Conservation (phyloP, 257 asterid genomes). For the Capsicum rhomboideum region DNA sequence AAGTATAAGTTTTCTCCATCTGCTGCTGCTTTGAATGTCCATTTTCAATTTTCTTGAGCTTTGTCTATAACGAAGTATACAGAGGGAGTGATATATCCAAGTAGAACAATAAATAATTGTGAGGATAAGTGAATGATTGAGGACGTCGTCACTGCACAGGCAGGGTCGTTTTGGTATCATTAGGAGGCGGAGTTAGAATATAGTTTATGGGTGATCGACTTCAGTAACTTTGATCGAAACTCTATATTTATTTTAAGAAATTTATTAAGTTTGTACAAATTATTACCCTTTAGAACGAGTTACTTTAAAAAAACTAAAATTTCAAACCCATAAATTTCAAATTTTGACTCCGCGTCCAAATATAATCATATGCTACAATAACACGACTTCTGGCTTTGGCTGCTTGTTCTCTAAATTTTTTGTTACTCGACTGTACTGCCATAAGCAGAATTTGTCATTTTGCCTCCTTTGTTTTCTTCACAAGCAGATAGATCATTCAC, state of each 20-base stretch:
- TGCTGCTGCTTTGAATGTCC: background rate
- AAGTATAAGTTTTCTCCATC: background rate
- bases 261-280: background rate
- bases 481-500: background rate
- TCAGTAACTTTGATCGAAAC: rapidly evolving
- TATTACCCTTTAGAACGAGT: background rate
- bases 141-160: background rate
- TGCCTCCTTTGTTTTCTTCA: background rate
- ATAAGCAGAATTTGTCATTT: background rate
- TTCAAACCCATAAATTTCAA: background rate
- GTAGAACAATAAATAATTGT: background rate
- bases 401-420: background rate
- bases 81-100: background rate
- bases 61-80: no score
- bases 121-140: background rate
- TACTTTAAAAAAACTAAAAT: background rate
- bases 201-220: background rate
- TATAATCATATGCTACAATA: background rate
- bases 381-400: background rate
- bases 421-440: background rate
- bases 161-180: background rate
- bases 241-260: background rate
- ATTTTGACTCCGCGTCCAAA: background rate
- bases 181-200: background rate
- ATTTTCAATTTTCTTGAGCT: background rate